Base-by-base conservation (phyloP, 306 rosid species). In the Casuarina cunninghamiana region DNA sequence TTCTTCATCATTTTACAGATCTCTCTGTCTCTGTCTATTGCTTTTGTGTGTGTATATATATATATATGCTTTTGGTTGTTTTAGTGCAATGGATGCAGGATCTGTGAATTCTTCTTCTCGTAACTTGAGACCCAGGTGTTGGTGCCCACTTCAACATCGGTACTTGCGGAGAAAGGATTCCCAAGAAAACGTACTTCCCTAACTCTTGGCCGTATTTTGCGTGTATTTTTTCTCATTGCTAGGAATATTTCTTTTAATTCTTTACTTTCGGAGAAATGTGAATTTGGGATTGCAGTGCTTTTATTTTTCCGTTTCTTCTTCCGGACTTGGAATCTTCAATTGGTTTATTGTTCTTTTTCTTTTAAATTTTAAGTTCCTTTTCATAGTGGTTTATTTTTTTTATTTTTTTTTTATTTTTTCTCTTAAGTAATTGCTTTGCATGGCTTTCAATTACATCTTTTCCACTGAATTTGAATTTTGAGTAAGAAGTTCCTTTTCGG, bases 171-270 rank as follows among this genome's bases (percentile, higher is more conserved):
- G 42, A 68, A 84, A 72, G 38, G 67, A 43, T 49, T 46, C 54
- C n/a, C 77, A 44, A 8, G 84, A 88, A 77, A 85, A 88, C 42
- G 89, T 88, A 77, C 66, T 38, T 39, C 6, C 13, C 44, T 6
- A 32, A 21, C 11, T 45, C 37, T 63, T 5, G 26, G 12, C 65
- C 41, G 2, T 15, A 66, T 53, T 4, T 19, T 8, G 9, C 41
- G 4, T 3, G 7, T 6, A 5, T 21, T 17, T 2, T 5, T 57
- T 51, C 58, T 2, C 7, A 32, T 63, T 48, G 21, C 32, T 51
- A 19, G 1, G 2, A 5, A 10, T 2, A 10, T 32, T 32, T 10
- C 4, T 16, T 21, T 61, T 12, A 19, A 10, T 48, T 48, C 13
- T 48, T 48, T 48, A 48, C 51, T 48, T 48, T 48, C 32, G 32